These are phyloP conservation scores for Nemania abortiva DNA, from an alignment of 2,329 filamentous ascomycete species.

Conservation along the genomic window DNA sequence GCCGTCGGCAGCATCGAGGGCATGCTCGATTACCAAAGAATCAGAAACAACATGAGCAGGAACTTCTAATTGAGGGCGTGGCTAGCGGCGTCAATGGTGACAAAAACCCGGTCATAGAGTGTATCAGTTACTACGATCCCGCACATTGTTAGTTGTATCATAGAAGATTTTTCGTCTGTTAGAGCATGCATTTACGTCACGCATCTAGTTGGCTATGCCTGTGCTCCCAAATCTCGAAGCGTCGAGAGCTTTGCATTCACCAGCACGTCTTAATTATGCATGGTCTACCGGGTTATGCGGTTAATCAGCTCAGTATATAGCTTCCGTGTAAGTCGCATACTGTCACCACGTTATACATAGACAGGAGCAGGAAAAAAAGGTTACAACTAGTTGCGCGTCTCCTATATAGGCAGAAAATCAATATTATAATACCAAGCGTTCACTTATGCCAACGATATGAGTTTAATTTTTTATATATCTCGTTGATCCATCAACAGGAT, in stretches of 20 bases:
- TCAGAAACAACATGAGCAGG: slow-evolving; percentile 88
- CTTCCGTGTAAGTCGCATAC: neutral
- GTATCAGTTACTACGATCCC: slow-evolving; percentile 62
- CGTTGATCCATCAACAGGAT: too few species aligned
- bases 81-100: slow-evolving; percentile 53
- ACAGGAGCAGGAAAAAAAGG: neutral
- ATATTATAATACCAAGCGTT: neutral
- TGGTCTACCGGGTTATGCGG: neutral
- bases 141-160: slow-evolving; percentile 64
- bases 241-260: neutral
- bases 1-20: slow-evolving; percentile 95
- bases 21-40: slow-evolving; percentile 80
- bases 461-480: too few species aligned
- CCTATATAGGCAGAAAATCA: slow-evolving; percentile 3
- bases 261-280: neutral
- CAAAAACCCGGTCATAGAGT: slow-evolving; percentile 63
- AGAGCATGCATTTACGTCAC: slow-evolving; percentile 37
- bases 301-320: neutral
- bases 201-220: slow-evolving; percentile 15
- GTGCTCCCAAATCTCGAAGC: slow-evolving; percentile 3
- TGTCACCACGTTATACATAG: neutral
- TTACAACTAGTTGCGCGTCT: neutral
- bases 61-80: slow-evolving; percentile 65
- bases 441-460: too few species aligned
- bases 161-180: slow-evolving; percentile 58